A percentile compares a stretch with the other conserved stretches of the same genome.
Conservation (phyloP, 2,329 filamentous ascomycete species). For the Hypoxylon sp. region DNA sequence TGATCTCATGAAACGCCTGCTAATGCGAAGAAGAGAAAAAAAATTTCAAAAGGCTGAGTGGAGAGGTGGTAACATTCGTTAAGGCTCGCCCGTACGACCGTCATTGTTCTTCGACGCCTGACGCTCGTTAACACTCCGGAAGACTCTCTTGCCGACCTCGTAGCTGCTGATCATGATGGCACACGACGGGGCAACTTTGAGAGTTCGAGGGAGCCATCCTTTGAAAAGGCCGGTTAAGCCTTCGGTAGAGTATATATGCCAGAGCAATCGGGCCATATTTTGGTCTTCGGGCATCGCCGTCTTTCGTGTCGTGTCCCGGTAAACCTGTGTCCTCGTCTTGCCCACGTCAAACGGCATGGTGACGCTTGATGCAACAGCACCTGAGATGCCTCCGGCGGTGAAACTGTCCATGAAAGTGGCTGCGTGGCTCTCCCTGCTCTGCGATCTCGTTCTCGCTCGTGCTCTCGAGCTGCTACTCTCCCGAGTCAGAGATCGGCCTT, state of each 20-base stretch:
- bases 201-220: slow-evolving; percentile 88
- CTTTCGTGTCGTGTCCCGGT: slow-evolving; percentile 61
- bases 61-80: slow-evolving; percentile 26
- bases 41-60: slow-evolving; percentile 32
- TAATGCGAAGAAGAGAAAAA: slow-evolving; percentile 41
- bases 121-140: slow-evolving; percentile 74
- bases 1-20: slow-evolving; percentile 40
- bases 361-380: slow-evolving; percentile 83
- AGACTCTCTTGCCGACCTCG: slow-evolving; percentile 91
- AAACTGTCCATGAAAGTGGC: slow-evolving; percentile 90
- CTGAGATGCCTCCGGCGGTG: slow-evolving; percentile 81
- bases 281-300: slow-evolving; percentile 71
- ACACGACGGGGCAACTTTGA: slow-evolving; percentile 95
- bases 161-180: slow-evolving; percentile 99
- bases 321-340: slow-evolving; percentile 92
- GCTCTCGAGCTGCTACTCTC: slow-evolving; percentile 49
- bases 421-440: slow-evolving; percentile 73
- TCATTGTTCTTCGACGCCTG: slow-evolving; percentile 42
- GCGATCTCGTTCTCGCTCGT: slow-evolving; percentile 60
- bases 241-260: slow-evolving; percentile 89
- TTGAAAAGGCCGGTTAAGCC: slow-evolving; percentile 83
- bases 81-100: slow-evolving; percentile 21
- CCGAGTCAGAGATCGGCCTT: slow-evolving; percentile 52
- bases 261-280: slow-evolving; percentile 82
- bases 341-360: slow-evolving; percentile 98